Conservation (phyloP, 83 land plant genomes). For the Larix sibirica region DNA sequence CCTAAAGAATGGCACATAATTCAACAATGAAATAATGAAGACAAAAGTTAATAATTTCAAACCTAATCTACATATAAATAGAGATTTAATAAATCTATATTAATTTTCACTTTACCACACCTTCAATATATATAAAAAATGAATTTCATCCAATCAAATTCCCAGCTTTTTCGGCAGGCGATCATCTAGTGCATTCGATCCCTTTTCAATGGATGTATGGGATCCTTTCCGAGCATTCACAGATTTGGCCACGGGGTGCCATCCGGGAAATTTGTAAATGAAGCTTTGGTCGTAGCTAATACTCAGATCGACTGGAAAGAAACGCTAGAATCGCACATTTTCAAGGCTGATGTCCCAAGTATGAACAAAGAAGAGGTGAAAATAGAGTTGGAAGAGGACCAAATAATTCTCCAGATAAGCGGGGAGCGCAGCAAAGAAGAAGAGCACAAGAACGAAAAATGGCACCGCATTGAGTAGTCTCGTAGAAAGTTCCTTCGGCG, state of each 20-base stretch:
- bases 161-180: constrained; percentile 29
- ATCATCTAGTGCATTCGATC: constrained; percentile 30
- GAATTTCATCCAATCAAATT: background rate
- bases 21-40: too few species aligned
- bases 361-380: background rate
- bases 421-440: background rate
- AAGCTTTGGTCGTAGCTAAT: background rate
- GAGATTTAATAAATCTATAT: too few species aligned
- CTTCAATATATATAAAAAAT: too few species aligned
- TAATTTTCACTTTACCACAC: too few species aligned
- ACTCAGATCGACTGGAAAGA: background rate
- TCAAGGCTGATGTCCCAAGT: background rate
- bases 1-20: too few species aligned
- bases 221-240: constrained; percentile 29
- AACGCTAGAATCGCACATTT: background rate
- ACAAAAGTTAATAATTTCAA: too few species aligned
- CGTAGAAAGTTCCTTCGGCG: background rate
- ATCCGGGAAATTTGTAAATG: background rate
- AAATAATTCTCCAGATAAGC: background rate
- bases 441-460: background rate
- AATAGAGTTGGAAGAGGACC: background rate
- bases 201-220: constrained; percentile 39
- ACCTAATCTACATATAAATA: too few species aligned
- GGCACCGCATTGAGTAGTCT: background rate
- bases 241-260: too few species aligned